These are phyloP conservation scores for Clitoria ternatea DNA, from an alignment of 306 rosid species.

Conservation along the genomic window DNA sequence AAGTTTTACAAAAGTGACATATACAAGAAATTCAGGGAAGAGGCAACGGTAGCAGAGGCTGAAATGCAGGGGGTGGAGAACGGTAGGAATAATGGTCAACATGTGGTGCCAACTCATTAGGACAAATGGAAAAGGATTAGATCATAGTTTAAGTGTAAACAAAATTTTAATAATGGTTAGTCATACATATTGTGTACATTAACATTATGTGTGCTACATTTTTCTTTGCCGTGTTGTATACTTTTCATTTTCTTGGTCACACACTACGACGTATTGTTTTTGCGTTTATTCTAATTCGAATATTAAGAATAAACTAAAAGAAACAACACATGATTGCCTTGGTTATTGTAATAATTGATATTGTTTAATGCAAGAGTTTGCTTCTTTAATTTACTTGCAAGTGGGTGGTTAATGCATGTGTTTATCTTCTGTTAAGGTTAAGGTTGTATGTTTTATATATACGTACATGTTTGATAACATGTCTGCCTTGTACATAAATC, in stretches of 20 bases:
- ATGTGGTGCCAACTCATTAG: constrained; percentile 1
- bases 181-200: not conserved
- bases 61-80: constrained; percentile 7
- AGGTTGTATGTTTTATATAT: too few species aligned
- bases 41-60: not conserved
- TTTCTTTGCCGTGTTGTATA: constrained; percentile 22
- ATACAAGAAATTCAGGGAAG: constrained; percentile 33
- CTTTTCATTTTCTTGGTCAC: constrained; percentile 3
- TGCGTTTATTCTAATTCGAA: not conserved
- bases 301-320: not conserved
- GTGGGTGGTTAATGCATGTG: not conserved
- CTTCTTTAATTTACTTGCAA: not conserved
- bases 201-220: not conserved
- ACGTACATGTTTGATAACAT: too few species aligned
- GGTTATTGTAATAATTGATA: not conserved
- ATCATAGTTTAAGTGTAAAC: not conserved
- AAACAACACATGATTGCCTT: not conserved
- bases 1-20: constrained; percentile 44
- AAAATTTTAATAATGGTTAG: not conserved
- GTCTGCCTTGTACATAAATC: too few species aligned
- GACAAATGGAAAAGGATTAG: not conserved
- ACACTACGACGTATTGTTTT: not conserved
- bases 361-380: not conserved
- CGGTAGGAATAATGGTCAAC: not conserved
- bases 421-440: not conserved